phyloP scores from a whole-genome alignment of 805 yeast species.

The Kazachstania viticola region DNA sequence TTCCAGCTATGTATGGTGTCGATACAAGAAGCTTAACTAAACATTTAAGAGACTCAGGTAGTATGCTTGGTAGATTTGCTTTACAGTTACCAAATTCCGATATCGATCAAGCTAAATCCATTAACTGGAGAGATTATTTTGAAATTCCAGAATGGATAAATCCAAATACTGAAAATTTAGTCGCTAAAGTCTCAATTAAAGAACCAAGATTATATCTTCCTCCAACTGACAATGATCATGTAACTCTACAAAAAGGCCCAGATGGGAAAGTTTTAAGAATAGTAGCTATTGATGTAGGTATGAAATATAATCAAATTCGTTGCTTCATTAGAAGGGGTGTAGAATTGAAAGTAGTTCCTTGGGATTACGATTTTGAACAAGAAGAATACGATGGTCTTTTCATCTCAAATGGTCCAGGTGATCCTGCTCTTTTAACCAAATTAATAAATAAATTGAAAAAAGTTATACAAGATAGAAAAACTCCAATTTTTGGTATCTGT shows the following conservation, averaged over 20 bases:
- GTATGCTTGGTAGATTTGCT: conserved; percentile 82
- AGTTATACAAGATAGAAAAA: conserved; percentile 52
- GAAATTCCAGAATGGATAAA: conserved; percentile 82
- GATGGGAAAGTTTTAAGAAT: conserved; percentile 73
- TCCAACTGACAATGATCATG: conserved; percentile 29
- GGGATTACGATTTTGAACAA: conserved; percentile 73
- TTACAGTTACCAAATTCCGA: conserved; percentile 36
- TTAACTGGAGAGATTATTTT: conserved; percentile 51
- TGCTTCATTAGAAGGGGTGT: conserved; percentile 95
- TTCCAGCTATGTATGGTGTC: conserved; percentile 96
- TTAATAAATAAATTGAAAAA: conserved; percentile 49
- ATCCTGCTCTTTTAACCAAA: conserved; percentile 74
- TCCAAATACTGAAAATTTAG: conserved; percentile 86
- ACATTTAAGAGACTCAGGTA: conserved; percentile 83
- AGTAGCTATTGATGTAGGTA: conserved; percentile 91
- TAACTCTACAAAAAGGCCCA: conserved; percentile 42
- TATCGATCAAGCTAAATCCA: conserved; percentile 22
- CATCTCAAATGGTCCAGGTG: conserved; percentile 98
- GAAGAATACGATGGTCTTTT: conserved; percentile 92
- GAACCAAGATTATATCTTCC: conserved; percentile 73
- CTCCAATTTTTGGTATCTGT: conserved; percentile 96
- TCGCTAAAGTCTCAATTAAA: conserved; percentile 75
- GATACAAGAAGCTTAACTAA: conserved; percentile 94
- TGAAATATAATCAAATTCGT: conserved; percentile 95
- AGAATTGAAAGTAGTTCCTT: conserved; percentile 89